Evolutionary conservation across 1,139 yeast genomes (phyloP), one percentile per base, ranked within the genome.

Genomic region (Kodamaea alishanica): DNA sequence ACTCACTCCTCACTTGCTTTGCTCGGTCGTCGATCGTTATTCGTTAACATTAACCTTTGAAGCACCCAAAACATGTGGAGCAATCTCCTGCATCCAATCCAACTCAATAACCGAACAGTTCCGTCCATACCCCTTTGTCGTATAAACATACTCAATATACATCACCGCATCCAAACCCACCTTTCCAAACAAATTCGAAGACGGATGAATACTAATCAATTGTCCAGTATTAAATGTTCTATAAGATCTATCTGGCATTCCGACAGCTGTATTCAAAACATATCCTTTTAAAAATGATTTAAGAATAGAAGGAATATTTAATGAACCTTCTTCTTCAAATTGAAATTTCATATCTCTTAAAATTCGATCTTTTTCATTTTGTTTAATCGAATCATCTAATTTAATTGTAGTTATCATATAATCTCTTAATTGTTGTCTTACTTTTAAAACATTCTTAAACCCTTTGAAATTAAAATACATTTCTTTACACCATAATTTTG

Each of bases 91-190:
- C 34, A 94, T 62, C 98, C 98, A 92, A 11, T 79, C 77, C 39
- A 87, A 65, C 55, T 88, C 87, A 29, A 94, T 74, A n/a, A 86
- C 81, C 33, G 92, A 81, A 28, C 92, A 96, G 45, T 73, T 83
- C 52, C 98, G 73, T 1, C 96, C 98, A 54, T 90, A 94, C 1
- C 96, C 95, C 59, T 88, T 88, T 28, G 92, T 77, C 3, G 98
- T 94, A 59, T 75, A 92, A 6, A 94, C 97, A 57, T 87, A 89
- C 61, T 94, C 98, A 38, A 89, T 82, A 66, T 88, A 94, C 92
- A 94, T 82, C 41, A 92, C 82, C 2, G 95, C 96, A 49, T 90
- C 96, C 34, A 80, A 70, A 49, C 79, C 77, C n/a, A 62, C 48
- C 49, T 78, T 77, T 8, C 96, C 96, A 62, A 90, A 94, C 34